A percentile compares a stretch with the other conserved stretches of the same genome.
These are phyloP conservation scores for Myriosclerotinia curreyana DNA, from an alignment of 2,329 filamentous ascomycete genomes.

Conservation along the genomic window DNA sequence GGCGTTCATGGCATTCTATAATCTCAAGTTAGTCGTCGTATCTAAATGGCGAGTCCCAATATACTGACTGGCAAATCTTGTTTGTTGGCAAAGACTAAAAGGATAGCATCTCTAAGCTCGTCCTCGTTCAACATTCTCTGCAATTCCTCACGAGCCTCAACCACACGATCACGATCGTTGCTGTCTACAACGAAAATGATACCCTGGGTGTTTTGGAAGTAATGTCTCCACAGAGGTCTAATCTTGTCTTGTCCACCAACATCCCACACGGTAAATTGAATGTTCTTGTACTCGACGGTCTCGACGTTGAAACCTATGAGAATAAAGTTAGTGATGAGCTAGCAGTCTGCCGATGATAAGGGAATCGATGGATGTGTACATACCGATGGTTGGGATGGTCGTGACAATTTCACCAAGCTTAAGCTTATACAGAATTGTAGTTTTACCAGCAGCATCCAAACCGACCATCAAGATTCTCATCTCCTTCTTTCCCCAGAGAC, in stretches of 20 bases:
- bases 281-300: constrained; percentile 99
- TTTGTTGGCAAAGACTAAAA: constrained; percentile 99
- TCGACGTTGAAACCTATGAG: constrained; percentile 93
- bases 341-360: constrained; percentile 28
- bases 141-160: constrained; percentile 93
- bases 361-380: constrained; percentile 38
- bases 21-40: constrained; percentile 15
- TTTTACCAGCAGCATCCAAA: constrained; percentile 99
- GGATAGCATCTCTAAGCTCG: constrained; percentile 93
- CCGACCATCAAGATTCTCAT: constrained; percentile 99
- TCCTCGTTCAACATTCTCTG: constrained; percentile 99
- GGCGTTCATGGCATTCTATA: constrained; percentile 97
- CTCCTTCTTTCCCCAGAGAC: constrained; percentile 99
- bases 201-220: constrained; percentile 99
- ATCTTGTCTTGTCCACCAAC: constrained; percentile 99
- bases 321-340: constrained; percentile 23
- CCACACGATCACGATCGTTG: constrained; percentile 97
- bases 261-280: constrained; percentile 99
- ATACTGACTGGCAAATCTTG: constrained; percentile 91
- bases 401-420: constrained; percentile 99
- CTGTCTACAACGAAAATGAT: constrained; percentile 99
- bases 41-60: constrained; percentile 1
- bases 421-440: constrained; percentile 99
- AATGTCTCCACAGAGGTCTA: constrained; percentile 97
- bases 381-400: constrained; percentile 97